Percentiles rank a stretch among this genome's conserved stretches.
phyloP scores from a whole-genome alignment of 306 rosid species.

The Aeschynomene evenia region DNA sequence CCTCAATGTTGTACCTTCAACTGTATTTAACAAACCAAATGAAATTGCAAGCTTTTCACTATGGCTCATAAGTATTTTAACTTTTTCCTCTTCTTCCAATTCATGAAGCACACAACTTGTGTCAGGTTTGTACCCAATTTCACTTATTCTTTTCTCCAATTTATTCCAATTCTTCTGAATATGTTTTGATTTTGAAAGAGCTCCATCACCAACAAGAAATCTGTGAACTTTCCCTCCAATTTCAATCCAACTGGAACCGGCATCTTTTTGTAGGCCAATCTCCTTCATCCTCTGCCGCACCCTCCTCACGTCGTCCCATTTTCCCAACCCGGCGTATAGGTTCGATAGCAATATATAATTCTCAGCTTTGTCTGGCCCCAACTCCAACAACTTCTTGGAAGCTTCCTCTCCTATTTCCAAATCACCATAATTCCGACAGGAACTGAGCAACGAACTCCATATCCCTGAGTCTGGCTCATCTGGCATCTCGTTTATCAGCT shows the following conservation, averaged over 20 bases:
- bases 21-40: slow-evolving; percentile 58
- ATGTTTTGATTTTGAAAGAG: slow-evolving; percentile 38
- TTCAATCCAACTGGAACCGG: slow-evolving; percentile 86
- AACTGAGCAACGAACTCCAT: slow-evolving; percentile 85
- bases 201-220: slow-evolving; percentile 61
- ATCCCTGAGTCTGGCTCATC: slow-evolving; percentile 73
- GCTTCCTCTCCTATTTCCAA: slow-evolving; percentile 56
- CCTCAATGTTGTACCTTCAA: slow-evolving; percentile 58
- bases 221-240: slow-evolving; percentile 64
- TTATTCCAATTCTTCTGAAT: slow-evolving; percentile 55
- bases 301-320: slow-evolving; percentile 72
- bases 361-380: slow-evolving; percentile 64
- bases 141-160: slow-evolving; percentile 61
- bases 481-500: slow-evolving; percentile 57
- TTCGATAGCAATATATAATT: slow-evolving; percentile 70
- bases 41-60: slow-evolving; percentile 90
- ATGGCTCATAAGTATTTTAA: slow-evolving; percentile 54
- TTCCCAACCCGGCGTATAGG: slow-evolving; percentile 64
- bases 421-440: slow-evolving; percentile 62
- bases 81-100: slow-evolving; percentile 65
- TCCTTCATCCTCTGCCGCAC: slow-evolving; percentile 70
- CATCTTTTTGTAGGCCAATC: slow-evolving; percentile 63
- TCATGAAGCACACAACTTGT: slow-evolving; percentile 80
- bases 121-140: slow-evolving; percentile 72
- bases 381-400: slow-evolving; percentile 46